phyloP scores from a whole-genome alignment of 2,329 filamentous ascomycete species.

The Biscogniauxia sp. region DNA sequence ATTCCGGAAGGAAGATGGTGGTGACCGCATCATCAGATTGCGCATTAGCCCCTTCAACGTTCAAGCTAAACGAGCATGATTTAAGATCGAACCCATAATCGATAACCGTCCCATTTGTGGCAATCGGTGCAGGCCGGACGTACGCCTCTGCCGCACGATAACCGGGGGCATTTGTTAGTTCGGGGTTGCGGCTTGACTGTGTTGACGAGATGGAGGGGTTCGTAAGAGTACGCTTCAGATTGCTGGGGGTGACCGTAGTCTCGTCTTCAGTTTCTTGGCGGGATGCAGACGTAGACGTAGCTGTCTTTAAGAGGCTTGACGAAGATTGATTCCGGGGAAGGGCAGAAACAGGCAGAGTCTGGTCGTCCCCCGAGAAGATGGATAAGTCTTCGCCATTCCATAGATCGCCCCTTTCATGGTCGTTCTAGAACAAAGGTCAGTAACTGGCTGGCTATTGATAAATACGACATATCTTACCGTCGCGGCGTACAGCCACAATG shows the following conservation, averaged over 20 bases:
- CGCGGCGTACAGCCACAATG: conserved; percentile 82
- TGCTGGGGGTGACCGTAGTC: conserved; percentile 66
- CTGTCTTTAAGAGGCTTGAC: conserved; percentile 43
- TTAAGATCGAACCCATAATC: conserved; percentile 80
- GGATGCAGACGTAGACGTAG: conserved; percentile 29
- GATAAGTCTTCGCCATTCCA: conserved; percentile 99
- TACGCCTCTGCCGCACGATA: conserved; percentile 92
- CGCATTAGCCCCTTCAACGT: conserved; percentile 59
- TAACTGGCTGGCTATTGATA: conserved; percentile 1
- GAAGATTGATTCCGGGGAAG: conserved; percentile 49
- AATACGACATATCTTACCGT: conserved; percentile 48
- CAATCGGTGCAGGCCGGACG: conserved; percentile 78
- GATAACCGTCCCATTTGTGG: conserved; percentile 67
- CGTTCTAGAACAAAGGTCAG: conserved; percentile 57
- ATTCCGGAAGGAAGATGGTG: conserved; percentile 82
- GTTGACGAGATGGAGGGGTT: conserved; percentile 64
- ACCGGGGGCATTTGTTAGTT: conserved; percentile 64
- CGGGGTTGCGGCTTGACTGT: conserved; percentile 50
- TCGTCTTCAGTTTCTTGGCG: conserved; percentile 49
- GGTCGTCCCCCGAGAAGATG: conserved; percentile 83
- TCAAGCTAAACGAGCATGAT: conserved; percentile 73
- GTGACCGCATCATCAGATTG: conserved; percentile 68
- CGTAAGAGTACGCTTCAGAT: conserved; percentile 71
- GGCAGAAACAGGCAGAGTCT: conserved; percentile 52
- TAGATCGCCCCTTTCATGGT: conserved; percentile 83